Evolutionary conservation across 805 yeast species (phyloP).

Genomic region (Myxozyma udenii): DNA sequence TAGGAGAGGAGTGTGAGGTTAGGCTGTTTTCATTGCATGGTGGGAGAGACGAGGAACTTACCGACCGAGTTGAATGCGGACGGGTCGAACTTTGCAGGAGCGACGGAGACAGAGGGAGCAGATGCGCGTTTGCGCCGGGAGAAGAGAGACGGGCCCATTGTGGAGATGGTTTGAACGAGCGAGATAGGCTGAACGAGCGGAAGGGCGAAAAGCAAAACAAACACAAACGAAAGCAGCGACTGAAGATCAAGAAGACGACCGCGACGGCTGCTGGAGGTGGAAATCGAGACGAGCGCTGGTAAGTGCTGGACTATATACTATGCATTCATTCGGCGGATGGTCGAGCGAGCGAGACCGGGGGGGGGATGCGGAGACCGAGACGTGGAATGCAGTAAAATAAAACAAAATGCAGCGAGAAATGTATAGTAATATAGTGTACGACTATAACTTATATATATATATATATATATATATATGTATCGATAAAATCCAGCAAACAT

Average conservation of each 20-base stretch:
- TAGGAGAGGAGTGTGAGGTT: neutral
- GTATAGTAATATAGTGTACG: no score
- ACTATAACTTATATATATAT: no score
- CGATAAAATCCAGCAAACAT: no score
- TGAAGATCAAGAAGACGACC: neutral
- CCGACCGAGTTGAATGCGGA: conserved; percentile 13
- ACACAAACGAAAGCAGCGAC: neutral
- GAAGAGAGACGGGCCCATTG: conserved; percentile 9
- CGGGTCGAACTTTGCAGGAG: conserved; percentile 20
- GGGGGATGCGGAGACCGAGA: no score
- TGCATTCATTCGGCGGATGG: no score
- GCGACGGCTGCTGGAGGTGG: neutral
- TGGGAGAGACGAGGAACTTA: neutral
- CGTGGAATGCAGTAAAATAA: no score
- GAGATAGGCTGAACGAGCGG: conserved; percentile 2
- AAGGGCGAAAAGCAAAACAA: neutral
- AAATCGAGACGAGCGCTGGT: neutral
- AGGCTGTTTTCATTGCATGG: neutral
- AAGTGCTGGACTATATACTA: no score
- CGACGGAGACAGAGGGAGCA: conserved; percentile 8
- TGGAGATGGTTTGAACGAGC: neutral
- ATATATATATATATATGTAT: no score
- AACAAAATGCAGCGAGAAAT: no score
- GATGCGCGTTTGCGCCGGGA: conserved; percentile 12
- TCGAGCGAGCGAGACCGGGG: no score